phyloP scores from a whole-genome alignment of 1,284 basidiomycete genomes.

The Macrocystidia cucumis region DNA sequence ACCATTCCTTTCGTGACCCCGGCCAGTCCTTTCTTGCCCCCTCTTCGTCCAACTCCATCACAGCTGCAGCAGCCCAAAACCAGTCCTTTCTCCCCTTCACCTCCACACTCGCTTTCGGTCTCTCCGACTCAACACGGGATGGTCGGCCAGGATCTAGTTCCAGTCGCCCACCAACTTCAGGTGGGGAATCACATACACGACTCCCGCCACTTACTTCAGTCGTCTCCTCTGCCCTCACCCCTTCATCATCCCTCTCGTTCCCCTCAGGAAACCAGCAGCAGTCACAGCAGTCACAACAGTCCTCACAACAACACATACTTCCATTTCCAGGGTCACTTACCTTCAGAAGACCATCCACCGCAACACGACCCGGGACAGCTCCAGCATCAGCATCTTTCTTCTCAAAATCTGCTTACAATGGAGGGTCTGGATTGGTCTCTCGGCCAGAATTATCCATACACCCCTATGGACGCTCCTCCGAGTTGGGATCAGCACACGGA shows the following conservation, averaged over 20 bases:
- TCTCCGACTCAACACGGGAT: constrained; percentile 12
- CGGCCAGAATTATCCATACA: constrained; percentile 24
- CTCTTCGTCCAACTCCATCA: constrained; percentile 25
- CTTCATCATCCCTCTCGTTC: constrained; percentile 21
- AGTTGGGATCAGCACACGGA: constrained; percentile 17
- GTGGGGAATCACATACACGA: constrained; percentile 29
- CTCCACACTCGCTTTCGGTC: constrained; percentile 35
- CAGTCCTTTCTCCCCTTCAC: constrained; percentile 63
- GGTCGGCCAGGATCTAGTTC: constrained; percentile 22
- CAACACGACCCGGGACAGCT: constrained; percentile 48
- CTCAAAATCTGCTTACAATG: constrained; percentile 32
- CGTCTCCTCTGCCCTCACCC: constrained; percentile 53
- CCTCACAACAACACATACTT: constrained; percentile 20
- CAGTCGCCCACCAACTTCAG: constrained; percentile 36
- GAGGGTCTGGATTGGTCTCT: constrained; percentile 42
- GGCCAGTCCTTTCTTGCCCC: constrained; percentile 53
- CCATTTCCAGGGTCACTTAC: constrained; percentile 21
- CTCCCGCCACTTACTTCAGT: constrained; percentile 69
- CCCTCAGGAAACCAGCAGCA: constrained; percentile 22
- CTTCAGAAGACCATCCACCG: constrained; percentile 30
- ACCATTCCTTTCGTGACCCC: constrained; percentile 64
- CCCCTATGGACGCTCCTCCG: constrained; percentile 16
- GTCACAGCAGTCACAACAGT: constrained; percentile 13
- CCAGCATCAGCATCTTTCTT: constrained; percentile 27
- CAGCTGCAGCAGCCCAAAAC: constrained; percentile 36